phyloP scores from a whole-genome alignment of 805 yeast species.

The Pichia sporocuriosa region DNA sequence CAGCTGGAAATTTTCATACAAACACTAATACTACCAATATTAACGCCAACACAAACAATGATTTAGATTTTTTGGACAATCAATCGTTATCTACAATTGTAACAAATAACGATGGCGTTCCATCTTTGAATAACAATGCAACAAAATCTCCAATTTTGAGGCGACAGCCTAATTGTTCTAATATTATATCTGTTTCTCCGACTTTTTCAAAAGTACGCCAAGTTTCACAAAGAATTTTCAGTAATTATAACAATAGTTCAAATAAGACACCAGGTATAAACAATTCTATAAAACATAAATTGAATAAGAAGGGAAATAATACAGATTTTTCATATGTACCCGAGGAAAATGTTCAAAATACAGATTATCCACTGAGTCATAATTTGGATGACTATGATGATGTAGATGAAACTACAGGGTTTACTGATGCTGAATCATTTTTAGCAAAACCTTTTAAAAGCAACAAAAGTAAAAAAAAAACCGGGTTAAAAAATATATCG shows the following conservation, averaged over 20 bases:
- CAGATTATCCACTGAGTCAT: no score
- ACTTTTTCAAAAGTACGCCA: conserved; percentile 24
- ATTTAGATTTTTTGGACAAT: conserved; percentile 18
- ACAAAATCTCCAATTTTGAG: conserved; percentile 9
- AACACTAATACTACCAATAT: background rate
- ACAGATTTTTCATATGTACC: background rate
- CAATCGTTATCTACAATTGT: conserved; percentile 14
- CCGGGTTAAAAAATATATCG: background rate
- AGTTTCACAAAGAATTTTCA: conserved; percentile 24
- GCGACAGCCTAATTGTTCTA: background rate
- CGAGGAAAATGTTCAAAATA: background rate
- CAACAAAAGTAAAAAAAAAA: background rate
- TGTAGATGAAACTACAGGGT: conserved; percentile 8
- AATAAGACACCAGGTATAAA: background rate
- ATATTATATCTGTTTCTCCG: conserved; percentile 9
- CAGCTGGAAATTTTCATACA: background rate
- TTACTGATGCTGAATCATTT: conserved; percentile 21
- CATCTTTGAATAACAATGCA: background rate
- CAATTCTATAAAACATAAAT: conserved; percentile 1
- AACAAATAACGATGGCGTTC: background rate
- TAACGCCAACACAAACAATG: conserved; percentile 3
- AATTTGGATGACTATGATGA: background rate
- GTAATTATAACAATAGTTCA: conserved; percentile 5
- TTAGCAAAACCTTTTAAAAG: conserved; percentile 17
- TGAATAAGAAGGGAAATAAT: background rate